phyloP scores from a whole-genome alignment of 768 basidiomycete genomes.

The Phaeotremella fagi region DNA sequence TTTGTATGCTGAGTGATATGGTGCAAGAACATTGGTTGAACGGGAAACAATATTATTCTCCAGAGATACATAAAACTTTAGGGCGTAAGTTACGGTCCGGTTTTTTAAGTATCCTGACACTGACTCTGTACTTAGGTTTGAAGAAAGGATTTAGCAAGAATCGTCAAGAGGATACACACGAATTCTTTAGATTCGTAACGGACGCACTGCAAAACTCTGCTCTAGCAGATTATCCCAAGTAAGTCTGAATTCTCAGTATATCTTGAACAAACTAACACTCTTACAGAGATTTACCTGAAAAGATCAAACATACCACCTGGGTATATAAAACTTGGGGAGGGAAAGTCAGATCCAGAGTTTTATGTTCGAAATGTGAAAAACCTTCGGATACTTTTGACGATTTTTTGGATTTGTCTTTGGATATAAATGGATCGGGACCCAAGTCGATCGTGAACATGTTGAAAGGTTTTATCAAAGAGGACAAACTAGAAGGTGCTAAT shows the following conservation, averaged over 20 bases:
- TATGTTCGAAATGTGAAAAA: conserved; percentile 71
- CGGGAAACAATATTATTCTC: conserved; percentile 59
- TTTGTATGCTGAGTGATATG: conserved; percentile 63
- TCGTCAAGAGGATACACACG: conserved; percentile 96
- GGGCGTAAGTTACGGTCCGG: conserved; percentile 56
- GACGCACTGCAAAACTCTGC: conserved; percentile 85
- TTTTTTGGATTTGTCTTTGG: conserved; percentile 87
- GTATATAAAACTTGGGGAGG: conserved; percentile 94
- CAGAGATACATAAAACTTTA: conserved; percentile 62
- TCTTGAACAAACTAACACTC: background rate
- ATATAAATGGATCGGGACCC: conserved; percentile 71
- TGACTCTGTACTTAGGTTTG: conserved; percentile 57
- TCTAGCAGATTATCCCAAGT: conserved; percentile 68
- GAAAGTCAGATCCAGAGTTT: conserved; percentile 80
- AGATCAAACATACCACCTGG: conserved; percentile 73
- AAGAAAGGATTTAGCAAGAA: conserved; percentile 85
- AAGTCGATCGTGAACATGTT: conserved; percentile 49
- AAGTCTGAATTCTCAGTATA: conserved; percentile 12
- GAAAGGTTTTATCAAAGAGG: conserved; percentile 64
- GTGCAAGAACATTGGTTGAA: conserved; percentile 54
- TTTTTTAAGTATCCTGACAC: conserved; percentile 1
- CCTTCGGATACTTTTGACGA: conserved; percentile 96
- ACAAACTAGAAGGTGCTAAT: conserved; percentile 80
- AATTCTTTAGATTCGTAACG: conserved; percentile 89
- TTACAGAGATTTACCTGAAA: conserved; percentile 46